A percentile compares a stretch with the other conserved stretches of the same genome.
Conservation (phyloP, 2,329 filamentous ascomycete genomes). For the Trichoderma cornu-damae region DNA sequence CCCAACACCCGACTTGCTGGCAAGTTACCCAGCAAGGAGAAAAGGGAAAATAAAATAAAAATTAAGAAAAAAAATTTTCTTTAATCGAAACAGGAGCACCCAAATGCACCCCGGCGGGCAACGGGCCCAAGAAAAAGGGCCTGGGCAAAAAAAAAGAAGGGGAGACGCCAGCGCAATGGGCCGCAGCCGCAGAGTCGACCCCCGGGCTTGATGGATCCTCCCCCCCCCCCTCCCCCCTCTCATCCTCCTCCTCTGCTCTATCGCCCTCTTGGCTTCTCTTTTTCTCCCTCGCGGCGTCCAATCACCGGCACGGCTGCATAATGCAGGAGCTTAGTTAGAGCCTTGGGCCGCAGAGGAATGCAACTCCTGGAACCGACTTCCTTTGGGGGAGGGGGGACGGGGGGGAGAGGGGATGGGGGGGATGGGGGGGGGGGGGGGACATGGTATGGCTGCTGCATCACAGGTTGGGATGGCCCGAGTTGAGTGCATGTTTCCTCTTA, state of each 20-base stretch:
- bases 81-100: conserved; percentile 8
- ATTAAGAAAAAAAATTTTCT: conserved; percentile 15
- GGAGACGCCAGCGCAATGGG: conserved; percentile 15
- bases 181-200: conserved; percentile 12
- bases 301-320: conserved; percentile 8
- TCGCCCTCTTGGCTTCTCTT: conserved; percentile 1
- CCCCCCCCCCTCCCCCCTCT: too few relatives aligned
- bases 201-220: too few relatives aligned
- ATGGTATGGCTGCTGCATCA: conserved; percentile 7
- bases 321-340: conserved; percentile 18
- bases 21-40: conserved; percentile 14
- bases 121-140: conserved; percentile 1
- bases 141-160: neutral
- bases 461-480: neutral
- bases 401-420: too few relatives aligned
- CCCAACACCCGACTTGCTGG: conserved; percentile 15
- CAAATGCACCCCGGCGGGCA: conserved; percentile 5
- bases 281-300: neutral
- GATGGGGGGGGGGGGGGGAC: too few relatives aligned
- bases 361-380: conserved; percentile 11
- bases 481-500: conserved; percentile 13
- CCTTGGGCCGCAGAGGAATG: conserved; percentile 9
- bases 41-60: too few relatives aligned
- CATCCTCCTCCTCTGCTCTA: conserved; percentile 9
- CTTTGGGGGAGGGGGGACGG: neutral